phyloP scores from a whole-genome alignment of 192 early-diverging fungal species.

The Podila clonocystis region DNA sequence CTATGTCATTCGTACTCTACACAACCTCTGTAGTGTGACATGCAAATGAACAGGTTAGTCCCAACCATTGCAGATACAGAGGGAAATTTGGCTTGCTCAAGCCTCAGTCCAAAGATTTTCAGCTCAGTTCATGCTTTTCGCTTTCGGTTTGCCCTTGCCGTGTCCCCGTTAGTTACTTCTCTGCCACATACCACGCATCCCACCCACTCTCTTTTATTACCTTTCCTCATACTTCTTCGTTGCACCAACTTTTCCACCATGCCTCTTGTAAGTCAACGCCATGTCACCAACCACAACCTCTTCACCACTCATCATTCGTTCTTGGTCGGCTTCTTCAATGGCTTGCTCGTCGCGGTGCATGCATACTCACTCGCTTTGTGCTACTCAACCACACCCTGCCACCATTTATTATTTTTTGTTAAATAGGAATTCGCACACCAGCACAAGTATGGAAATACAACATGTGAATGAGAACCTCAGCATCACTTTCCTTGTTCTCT shows the following conservation, averaged over 20 bases:
- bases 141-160: too few species aligned
- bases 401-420: background rate
- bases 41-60: too few species aligned
- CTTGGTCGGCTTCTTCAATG: background rate
- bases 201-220: background rate
- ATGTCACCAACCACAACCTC: background rate
- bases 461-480: background rate
- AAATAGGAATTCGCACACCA: constrained; percentile 66
- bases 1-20: too few species aligned
- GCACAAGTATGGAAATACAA: constrained; percentile 54
- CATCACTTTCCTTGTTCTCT: background rate
- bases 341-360: background rate
- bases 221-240: constrained; percentile 1
- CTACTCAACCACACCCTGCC: background rate
- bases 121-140: too few species aligned
- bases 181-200: background rate
- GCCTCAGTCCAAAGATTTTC: too few species aligned
- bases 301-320: background rate
- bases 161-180: too few species aligned
- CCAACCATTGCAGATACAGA: too few species aligned
- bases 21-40: too few species aligned
- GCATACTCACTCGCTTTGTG: background rate
- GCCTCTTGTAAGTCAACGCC: background rate
- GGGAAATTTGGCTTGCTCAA: too few species aligned
- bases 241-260: background rate